Evolutionary conservation across 176 grass and related monocot genomes (phyloP), one percentile per base, ranked within the genome.

Genomic region (Neostapfia colusana): DNA sequence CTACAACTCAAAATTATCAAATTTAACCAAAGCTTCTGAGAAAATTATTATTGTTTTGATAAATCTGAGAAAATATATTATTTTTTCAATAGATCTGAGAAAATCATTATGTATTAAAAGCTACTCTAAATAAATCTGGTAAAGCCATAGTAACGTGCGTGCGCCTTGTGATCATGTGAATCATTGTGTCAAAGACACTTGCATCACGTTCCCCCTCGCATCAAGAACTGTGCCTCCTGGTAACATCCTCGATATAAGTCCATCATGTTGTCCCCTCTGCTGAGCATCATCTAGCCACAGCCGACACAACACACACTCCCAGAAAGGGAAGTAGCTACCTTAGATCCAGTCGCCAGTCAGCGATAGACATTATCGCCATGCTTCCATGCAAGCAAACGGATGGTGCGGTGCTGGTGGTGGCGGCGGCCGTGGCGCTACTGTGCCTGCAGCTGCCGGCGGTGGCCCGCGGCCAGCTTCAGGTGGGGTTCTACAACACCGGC

Each of bases 401-500:
- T 3, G 25, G 36, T 16, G 17, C 8, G 12, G 50, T 18, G 72
- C 1, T 48, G n/a, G 73, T 3, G 44, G 82, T 3, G 0, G 75
- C 67, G 57, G 74, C 14, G 11, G 46, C 20, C 35, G 35, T 8
- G 0, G 37, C 42, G 56, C 9, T 37, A 37, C 17, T 79, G 67
- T 85, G 26, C 75, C 59, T 85, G 37, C 67, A 35, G 74, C 74
- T 85, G 46, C 83, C 83, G 75, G 46, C 67, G 25, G 67, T 40
- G 58, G 61, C 37, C 25, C 74, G 8, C 2, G 75, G 82, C 13
- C 75, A 85, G 65, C 81, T 88, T 1, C 50, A 85, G 46, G 83
- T 92, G 55, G 90, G 90, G 44, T 93, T 93, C 83, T 93, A 93
- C 86, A 93, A 75, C 72, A 81, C 68, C 8, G 87, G 80, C 56